phyloP scores from a whole-genome alignment of 208 protist genomes.

The Crithidia bombi region DNA sequence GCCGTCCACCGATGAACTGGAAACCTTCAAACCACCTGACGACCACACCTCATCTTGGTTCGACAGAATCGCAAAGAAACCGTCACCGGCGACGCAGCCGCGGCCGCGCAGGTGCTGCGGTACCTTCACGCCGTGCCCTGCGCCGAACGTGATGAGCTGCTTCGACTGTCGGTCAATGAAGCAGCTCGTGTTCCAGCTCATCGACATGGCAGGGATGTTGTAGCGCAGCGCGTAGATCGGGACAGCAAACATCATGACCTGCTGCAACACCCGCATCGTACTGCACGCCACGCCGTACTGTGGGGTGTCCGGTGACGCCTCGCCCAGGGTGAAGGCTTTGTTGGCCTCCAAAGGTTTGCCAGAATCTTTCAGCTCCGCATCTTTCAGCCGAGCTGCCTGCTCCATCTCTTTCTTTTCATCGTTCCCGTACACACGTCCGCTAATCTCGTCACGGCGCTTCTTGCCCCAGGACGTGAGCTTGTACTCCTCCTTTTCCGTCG shows the following conservation, averaged over 20 bases:
- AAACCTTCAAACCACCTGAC: conserved; percentile 65
- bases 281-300: conserved; percentile 44
- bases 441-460: conserved; percentile 40
- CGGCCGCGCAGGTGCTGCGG: conserved; percentile 71
- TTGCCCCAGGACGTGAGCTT: conserved; percentile 32
- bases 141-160: conserved; percentile 83
- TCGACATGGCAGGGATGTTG: conserved; percentile 90
- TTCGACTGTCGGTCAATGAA: conserved; percentile 76
- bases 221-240: conserved; percentile 84
- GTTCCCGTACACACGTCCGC: conserved; percentile 32
- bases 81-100: conserved; percentile 83
- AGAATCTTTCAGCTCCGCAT: conserved; percentile 38
- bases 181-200: conserved; percentile 86
- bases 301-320: conserved; percentile 4
- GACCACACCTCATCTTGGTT: conserved; percentile 88
- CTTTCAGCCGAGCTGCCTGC: conserved; percentile 25
- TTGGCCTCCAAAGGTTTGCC: conserved; percentile 44
- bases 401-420: conserved; percentile 43
- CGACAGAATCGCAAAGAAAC: conserved; percentile 88
- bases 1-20: conserved; percentile 42
- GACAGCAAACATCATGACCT: conserved; percentile 86
- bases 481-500: conserved; percentile 44
- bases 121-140: conserved; percentile 66
- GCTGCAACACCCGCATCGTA: conserved; percentile 79
- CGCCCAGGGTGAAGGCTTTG: conserved; percentile 34